Conservation (phyloP, 2,329 filamentous ascomycete genomes). For the Thelonectria rubi region DNA sequence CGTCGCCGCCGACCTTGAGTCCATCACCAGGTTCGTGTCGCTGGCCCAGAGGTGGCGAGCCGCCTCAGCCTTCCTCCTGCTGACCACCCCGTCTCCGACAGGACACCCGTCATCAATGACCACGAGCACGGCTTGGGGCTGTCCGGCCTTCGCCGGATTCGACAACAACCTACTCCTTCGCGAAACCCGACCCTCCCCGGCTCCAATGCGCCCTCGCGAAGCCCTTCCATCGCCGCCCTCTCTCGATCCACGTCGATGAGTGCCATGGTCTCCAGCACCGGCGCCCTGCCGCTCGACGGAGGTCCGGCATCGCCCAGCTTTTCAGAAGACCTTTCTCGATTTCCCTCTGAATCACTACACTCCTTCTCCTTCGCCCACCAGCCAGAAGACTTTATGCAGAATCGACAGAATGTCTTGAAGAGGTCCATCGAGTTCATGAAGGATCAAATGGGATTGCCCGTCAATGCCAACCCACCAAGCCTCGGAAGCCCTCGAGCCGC, state of each 20-base stretch:
- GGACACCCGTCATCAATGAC: conserved; percentile 83
- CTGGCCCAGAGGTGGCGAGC: conserved; percentile 29
- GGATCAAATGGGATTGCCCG: conserved; percentile 84
- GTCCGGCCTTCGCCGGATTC: conserved; percentile 91
- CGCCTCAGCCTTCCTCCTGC: conserved; percentile 30
- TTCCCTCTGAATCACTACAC: conserved; percentile 94
- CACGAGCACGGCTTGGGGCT: conserved; percentile 87
- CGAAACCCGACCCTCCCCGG: conserved; percentile 70
- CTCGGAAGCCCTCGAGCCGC: conserved; percentile 86
- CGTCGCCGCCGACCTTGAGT: conserved; percentile 69
- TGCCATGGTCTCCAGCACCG: conserved; percentile 67
- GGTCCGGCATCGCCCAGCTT: conserved; percentile 78
- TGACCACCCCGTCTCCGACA: conserved; percentile 52
- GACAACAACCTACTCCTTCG: conserved; percentile 77
- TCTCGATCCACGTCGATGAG: conserved; percentile 77
- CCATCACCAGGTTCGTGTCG: conserved; percentile 71
- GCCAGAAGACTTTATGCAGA: conserved; percentile 90
- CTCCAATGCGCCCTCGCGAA: conserved; percentile 70
- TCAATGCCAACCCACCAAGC: conserved; percentile 71
- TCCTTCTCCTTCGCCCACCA: conserved; percentile 98
- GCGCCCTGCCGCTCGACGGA: conserved; percentile 64
- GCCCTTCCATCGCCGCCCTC: conserved; percentile 63
- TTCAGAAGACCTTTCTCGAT: conserved; percentile 88
- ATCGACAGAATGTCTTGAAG: conserved; percentile 90
- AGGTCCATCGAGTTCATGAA: conserved; percentile 97